Evolutionary conservation across 192 early-diverging fungal genomes (phyloP).

Genomic region (Mortierella alpina): DNA sequence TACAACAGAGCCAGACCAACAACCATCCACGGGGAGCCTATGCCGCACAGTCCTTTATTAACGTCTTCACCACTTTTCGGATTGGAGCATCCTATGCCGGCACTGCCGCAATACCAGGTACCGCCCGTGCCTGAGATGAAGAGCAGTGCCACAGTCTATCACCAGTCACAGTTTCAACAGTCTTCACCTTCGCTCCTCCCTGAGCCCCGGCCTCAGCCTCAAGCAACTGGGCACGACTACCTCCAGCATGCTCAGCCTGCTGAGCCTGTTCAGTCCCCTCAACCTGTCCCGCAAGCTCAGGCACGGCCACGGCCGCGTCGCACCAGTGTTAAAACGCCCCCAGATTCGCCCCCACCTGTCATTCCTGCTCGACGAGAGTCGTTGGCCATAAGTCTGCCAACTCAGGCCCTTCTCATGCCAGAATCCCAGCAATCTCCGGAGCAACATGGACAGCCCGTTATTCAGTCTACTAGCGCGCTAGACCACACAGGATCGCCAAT

Average conservation of each 20-base stretch:
- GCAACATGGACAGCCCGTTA: background rate
- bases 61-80: constrained; percentile 4
- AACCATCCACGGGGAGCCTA: constrained; percentile 48
- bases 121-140: background rate
- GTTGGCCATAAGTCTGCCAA: constrained; percentile 8
- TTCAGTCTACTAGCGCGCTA: background rate
- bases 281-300: constrained; percentile 1
- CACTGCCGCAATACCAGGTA: constrained; percentile 4
- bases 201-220: constrained; percentile 3
- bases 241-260: no score
- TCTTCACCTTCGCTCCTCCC: constrained; percentile 7
- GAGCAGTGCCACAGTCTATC: background rate
- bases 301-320: background rate
- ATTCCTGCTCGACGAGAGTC: constrained; percentile 37
- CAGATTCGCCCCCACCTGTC: constrained; percentile 15
- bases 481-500: no score
- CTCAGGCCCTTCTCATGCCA: background rate
- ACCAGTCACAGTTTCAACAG: constrained; percentile 19
- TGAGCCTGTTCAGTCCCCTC: background rate
- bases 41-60: constrained; percentile 6
- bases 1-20: constrained; percentile 29
- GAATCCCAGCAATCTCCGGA: background rate
- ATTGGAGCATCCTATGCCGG: background rate
- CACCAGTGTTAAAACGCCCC: constrained; percentile 20
- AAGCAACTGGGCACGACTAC: no score